A percentile compares a stretch with the other conserved stretches of the same genome.
Evolutionary conservation across 2,329 filamentous ascomycete genomes (phyloP).

Genomic region (Zymoseptoria brevis): DNA sequence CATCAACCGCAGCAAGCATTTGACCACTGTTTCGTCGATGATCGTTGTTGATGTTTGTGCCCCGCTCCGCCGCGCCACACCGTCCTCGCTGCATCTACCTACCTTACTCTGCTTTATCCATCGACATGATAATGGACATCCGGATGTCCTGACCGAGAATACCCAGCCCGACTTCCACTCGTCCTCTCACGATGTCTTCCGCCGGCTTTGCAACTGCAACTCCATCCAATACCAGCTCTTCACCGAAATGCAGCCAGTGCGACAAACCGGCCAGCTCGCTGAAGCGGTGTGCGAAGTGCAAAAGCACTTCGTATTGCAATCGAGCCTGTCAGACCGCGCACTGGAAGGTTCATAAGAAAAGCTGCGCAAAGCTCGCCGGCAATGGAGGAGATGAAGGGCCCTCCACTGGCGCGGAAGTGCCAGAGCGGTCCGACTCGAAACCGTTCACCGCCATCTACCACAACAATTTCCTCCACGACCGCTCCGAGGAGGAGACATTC

Average conservation of each 20-base stretch:
- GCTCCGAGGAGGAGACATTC: slow-evolving; percentile 14
- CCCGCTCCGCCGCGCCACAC: not conserved
- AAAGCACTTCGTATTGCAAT: slow-evolving; percentile 26
- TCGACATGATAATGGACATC: not conserved
- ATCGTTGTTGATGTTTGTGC: not conserved
- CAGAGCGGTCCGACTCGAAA: not conserved
- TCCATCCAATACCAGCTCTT: not conserved
- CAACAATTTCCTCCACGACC: slow-evolving; percentile 17
- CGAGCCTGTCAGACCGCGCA: slow-evolving; percentile 29
- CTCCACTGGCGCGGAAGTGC: not conserved
- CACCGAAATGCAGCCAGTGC: slow-evolving; percentile 9
- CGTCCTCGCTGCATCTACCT: not conserved
- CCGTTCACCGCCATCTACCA: slow-evolving; percentile 12
- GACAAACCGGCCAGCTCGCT: slow-evolving; percentile 12
- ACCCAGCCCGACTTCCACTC: not conserved
- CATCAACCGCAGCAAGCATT: not conserved
- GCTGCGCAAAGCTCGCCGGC: slow-evolving; percentile 13
- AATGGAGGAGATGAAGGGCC: not conserved
- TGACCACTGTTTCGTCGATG: not conserved
- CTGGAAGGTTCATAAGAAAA: slow-evolving; percentile 30
- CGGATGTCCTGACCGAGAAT: not conserved
- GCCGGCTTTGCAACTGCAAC: no score
- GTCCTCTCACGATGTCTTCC: not conserved
- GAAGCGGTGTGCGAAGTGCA: slow-evolving; percentile 26
- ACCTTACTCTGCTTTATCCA: not conserved